Base-by-base conservation (phyloP, 495 filamentous ascomycete species). In the Penicillium malachiteum region DNA sequence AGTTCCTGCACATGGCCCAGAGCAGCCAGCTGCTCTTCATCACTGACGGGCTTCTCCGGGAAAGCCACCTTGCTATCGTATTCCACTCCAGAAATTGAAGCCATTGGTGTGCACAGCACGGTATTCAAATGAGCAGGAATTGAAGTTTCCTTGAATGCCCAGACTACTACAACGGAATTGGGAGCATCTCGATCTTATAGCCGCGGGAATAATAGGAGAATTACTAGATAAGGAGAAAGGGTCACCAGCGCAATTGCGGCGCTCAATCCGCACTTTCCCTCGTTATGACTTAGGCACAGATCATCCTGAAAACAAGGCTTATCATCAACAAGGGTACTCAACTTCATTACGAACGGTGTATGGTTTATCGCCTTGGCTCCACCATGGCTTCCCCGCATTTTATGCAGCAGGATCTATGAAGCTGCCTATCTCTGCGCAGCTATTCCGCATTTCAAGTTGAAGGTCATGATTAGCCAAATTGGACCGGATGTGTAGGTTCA, bases 1-100 rank as follows among this genome's bases (percentile, higher is more conserved):
- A 67, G 60, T n/a, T 67, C 64, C 50, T 64, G 64, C n/a, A 65
- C 56, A 50, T 65, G 63, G 30, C 63, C 63, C 31, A 65, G 50
- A 13, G 63, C 56, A 32, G 63, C 59, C 43, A 65, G 49, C 54
- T 65, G 59, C 12, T 63, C 63, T 46, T 66, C 63, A 54, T 63
- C 63, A 21, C 48, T 63, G 40, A 63, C 34, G 26, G 48, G 52
- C 40, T 66, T 63, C 37, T 63, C 63, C 1, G 60, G 52, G 11
- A 13, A 26, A 16, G 40, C 43, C 33, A 34, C 17, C 37, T 66
- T 60, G 17, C 0, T 30, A 9, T 41, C 40, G 8, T 30, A 12
- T 3, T 63, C 59, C 31, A 34, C 7, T 3, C 52, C 51, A 5
- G 13, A 7, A 7, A 21, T 33, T 3, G 39, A 30, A 55, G 52